Evolutionary conservation across 345 rosid species (phyloP).

Genomic region (Dipteronia sinensis): DNA sequence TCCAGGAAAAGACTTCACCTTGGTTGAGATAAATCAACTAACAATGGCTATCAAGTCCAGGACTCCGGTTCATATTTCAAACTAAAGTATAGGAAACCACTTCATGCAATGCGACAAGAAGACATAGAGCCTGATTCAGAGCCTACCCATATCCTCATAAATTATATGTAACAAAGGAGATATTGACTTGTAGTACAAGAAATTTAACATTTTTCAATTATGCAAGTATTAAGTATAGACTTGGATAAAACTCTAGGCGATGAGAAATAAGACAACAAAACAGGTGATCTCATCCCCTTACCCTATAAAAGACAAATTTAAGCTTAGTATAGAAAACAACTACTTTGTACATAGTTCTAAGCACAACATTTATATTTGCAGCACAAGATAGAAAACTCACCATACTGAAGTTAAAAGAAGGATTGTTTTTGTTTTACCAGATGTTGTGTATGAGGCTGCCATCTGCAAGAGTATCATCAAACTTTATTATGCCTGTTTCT

Average conservation of each 20-base stretch:
- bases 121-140: background rate
- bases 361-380: background rate
- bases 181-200: background rate
- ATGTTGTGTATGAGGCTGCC: conserved; percentile 63
- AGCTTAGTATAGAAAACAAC: background rate
- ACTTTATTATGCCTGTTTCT: background rate
- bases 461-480: conserved; percentile 48
- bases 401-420: conserved; percentile 93
- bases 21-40: background rate
- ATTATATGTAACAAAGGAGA: background rate
- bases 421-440: conserved; percentile 86
- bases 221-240: background rate
- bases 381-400: conserved; percentile 38
- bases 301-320: background rate
- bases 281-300: background rate
- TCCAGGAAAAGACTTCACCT: no score
- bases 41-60: background rate
- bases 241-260: background rate
- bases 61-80: conserved; percentile 8
- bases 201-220: background rate
- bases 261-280: background rate
- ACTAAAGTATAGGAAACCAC: background rate
- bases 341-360: background rate
- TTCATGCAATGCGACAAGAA: background rate
- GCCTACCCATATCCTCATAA: background rate